A percentile compares a stretch with the other conserved stretches of the same genome.
Conservation (phyloP, 768 basidiomycete genomes). For the Leucocoprinus sp. region DNA sequence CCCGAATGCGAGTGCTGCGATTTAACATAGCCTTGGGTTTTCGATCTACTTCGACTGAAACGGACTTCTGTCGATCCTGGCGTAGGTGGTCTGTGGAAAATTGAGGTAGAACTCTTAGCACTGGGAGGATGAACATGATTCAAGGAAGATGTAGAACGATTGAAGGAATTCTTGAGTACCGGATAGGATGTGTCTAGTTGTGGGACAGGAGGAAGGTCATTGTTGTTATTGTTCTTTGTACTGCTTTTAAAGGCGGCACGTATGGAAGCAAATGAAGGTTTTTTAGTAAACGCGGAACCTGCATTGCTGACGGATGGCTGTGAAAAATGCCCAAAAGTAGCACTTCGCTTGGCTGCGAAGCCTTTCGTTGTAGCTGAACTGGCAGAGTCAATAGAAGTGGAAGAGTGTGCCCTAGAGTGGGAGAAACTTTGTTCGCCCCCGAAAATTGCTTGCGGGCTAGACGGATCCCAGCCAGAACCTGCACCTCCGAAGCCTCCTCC, state of each 20-base stretch:
- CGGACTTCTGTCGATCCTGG: slow-evolving; percentile 42
- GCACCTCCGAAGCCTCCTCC: slow-evolving; percentile 26
- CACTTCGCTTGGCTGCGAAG: slow-evolving; percentile 34
- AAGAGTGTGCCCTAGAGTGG: slow-evolving; percentile 72
- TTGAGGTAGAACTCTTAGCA: slow-evolving; percentile 21
- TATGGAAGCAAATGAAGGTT: slow-evolving; percentile 79
- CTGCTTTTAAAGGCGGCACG: slow-evolving; percentile 79
- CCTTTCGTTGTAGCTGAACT: slow-evolving; percentile 46
- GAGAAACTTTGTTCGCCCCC: slow-evolving; percentile 51
- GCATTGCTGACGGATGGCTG: slow-evolving; percentile 62
- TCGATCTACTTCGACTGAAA: slow-evolving; percentile 33
- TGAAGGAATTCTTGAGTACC: slow-evolving; percentile 73
- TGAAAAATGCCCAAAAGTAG: slow-evolving; percentile 62
- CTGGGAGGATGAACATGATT: slow-evolving; percentile 35
- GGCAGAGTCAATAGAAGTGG: slow-evolving; percentile 68
- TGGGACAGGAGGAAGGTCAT: slow-evolving; percentile 55
- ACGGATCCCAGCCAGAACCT: slow-evolving; percentile 52
- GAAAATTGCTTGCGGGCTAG: slow-evolving; percentile 44
- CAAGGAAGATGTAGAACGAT: slow-evolving; percentile 72
- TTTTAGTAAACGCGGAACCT: slow-evolving; percentile 61
- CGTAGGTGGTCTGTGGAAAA: slow-evolving; percentile 52
- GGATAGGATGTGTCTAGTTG: slow-evolving; percentile 63
- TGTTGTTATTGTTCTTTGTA: slow-evolving; percentile 40
- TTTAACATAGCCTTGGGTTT: slow-evolving; percentile 53
- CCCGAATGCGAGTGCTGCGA: slow-evolving; percentile 75